These are phyloP conservation scores for Picea glauca DNA, from an alignment of 75 land plant species.

Conservation along the genomic window DNA sequence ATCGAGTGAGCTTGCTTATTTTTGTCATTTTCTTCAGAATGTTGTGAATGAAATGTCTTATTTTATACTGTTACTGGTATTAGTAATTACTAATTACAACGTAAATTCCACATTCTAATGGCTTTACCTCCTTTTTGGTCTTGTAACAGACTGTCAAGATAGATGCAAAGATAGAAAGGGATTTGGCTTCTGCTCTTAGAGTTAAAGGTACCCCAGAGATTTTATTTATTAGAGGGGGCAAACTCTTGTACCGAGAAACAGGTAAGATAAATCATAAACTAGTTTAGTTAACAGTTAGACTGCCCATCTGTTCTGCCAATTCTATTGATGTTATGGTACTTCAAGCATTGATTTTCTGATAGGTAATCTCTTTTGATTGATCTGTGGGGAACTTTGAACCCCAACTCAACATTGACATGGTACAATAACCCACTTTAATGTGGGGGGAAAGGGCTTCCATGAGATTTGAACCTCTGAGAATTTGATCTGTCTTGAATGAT, in stretches of 20 bases:
- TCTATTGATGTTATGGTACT: neutral
- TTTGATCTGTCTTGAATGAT: neutral
- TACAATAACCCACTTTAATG: neutral
- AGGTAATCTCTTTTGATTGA: neutral
- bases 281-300: neutral
- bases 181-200: conserved; percentile 81
- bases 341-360: neutral
- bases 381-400: neutral
- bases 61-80: neutral
- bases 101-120: neutral
- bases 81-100: neutral
- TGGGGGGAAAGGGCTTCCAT: neutral
- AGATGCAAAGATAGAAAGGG: conserved; percentile 75
- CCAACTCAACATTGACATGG: neutral
- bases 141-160: conserved; percentile 66
- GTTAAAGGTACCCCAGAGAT: conserved; percentile 67
- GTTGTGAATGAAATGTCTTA: no score
- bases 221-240: conserved; percentile 67
- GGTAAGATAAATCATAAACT: conserved; percentile 24
- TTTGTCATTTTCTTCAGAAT: no score
- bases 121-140: neutral
- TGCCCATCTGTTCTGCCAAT: neutral
- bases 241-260: conserved; percentile 67
- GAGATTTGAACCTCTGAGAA: neutral
- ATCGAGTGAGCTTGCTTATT: no score